Percentiles rank a stretch among this genome's conserved stretches.
Conservation (phyloP, 495 filamentous ascomycete genomes). For the Bacidia rubella region DNA sequence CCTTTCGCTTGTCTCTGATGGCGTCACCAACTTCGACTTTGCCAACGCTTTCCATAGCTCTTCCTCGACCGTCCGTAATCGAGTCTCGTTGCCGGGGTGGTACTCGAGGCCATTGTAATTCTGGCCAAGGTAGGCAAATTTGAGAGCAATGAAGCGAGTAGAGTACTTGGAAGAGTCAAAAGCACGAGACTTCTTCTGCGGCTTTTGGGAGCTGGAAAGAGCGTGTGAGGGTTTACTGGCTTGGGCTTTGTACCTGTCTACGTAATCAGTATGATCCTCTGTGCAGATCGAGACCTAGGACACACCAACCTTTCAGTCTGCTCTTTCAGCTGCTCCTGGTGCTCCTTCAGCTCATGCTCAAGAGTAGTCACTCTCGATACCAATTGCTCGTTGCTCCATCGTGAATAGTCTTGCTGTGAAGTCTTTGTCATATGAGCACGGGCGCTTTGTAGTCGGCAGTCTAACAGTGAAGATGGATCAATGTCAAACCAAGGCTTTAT, state of each 20-base stretch:
- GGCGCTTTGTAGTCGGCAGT: background rate
- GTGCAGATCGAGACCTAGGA: conserved; percentile 4
- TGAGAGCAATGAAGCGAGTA: conserved; percentile 76
- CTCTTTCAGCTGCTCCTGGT: conserved; percentile 42
- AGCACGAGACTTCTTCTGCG: conserved; percentile 22
- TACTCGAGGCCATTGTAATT: conserved; percentile 86
- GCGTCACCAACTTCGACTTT: conserved; percentile 66
- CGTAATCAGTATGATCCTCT: no score
- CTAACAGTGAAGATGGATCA: no score
- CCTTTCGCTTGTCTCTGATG: conserved; percentile 36
- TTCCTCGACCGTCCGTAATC: conserved; percentile 75
- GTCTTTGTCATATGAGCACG: background rate
- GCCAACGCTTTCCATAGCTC: conserved; percentile 79
- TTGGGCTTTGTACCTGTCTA: conserved; percentile 9
- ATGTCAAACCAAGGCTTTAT: no score
- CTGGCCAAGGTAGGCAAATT: conserved; percentile 85
- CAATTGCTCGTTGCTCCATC: conserved; percentile 53
- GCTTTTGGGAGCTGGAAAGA: conserved; percentile 6
- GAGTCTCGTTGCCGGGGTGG: conserved; percentile 49
- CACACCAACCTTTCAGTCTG: conserved; percentile 30
- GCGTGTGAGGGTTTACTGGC: background rate
- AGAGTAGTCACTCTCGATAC: conserved; percentile 51
- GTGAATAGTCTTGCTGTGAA: conserved; percentile 30
- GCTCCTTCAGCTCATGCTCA: conserved; percentile 47
- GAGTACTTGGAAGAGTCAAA: conserved; percentile 71